Evolutionary conservation across 805 yeast species (phyloP).

Genomic region (Cyberlindnera galapagoensis): DNA sequence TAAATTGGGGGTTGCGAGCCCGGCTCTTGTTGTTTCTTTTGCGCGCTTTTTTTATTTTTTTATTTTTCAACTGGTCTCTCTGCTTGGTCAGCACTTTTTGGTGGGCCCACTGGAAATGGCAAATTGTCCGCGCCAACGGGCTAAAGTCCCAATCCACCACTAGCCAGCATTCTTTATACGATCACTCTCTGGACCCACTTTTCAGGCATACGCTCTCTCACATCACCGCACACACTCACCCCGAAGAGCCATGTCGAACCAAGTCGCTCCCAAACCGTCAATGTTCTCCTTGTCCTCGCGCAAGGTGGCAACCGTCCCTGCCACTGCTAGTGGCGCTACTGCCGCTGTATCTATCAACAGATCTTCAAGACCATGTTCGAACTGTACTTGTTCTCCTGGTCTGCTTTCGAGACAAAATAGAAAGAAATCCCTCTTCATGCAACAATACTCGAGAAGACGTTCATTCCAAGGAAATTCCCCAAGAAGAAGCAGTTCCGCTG

Average conservation of each 20-base stretch:
- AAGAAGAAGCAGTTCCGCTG: conserved; percentile 24
- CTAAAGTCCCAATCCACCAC: too few relatives aligned
- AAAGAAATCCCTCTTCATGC: conserved; percentile 49
- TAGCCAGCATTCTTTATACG: too few relatives aligned
- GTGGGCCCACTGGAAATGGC: too few relatives aligned
- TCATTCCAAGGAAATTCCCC: conserved; percentile 19
- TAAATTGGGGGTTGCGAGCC: too few relatives aligned
- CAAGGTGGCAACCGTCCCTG: conserved; percentile 9
- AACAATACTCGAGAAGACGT: conserved; percentile 29
- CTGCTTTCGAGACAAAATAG: conserved; percentile 60
- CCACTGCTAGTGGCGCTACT: conserved; percentile 6
- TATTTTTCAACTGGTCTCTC: too few relatives aligned
- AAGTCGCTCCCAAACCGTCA: conserved; percentile 32
- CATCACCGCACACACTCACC: too few relatives aligned
- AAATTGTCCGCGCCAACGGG: too few relatives aligned
- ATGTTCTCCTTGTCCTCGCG: conserved; percentile 34
- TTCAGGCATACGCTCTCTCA: too few relatives aligned
- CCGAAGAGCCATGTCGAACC: conserved; percentile 27
- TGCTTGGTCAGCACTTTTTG: too few relatives aligned
- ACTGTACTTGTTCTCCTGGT: conserved; percentile 85
- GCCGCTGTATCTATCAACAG: conserved; percentile 18
- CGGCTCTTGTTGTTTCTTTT: too few relatives aligned
- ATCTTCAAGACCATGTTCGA: conserved; percentile 49
- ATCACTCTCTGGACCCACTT: too few relatives aligned
- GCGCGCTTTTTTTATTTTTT: too few relatives aligned